Base-by-base conservation (phyloP, 1,284 basidiomycete species). In the Pseudozyma hubeiensis region DNA sequence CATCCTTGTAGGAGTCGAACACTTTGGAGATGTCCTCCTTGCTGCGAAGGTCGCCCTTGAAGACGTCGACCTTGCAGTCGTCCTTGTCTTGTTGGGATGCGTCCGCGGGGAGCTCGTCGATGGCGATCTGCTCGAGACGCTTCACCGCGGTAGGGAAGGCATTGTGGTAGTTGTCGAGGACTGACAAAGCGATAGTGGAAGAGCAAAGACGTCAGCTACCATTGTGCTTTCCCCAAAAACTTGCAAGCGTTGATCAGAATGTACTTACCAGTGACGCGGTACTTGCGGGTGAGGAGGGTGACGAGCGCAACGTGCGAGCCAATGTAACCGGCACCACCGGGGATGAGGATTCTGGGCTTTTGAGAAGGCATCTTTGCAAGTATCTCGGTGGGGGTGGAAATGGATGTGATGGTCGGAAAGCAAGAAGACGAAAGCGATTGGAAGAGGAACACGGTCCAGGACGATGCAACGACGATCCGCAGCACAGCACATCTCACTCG, bases 241-340 rank as follows among this genome's bases (percentile, higher is more conserved):
- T 3, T 41, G 7, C 39, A 7, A 41, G 39, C 39, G 39, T 24
- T 24, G 24, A 5, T 44, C 43, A 19, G 7, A 9, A 11, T 7
- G 35, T 41, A 79, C 81, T 69, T 60, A 82, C 81, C 74, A 29
- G 81, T 82, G 73, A 97, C 93, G 82, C 92, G 93, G 88, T 92
- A 97, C 73, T 90, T 88, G 66, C 92, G 89, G 19, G 94, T 95
- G 80, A 93, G 89, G 77, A 96, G 91, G 35, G 97, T 87, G 54
- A 90, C 88, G 77, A 92, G 91, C 72, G 95, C 90, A 81, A 97
- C 91, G 86, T 98, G 95, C 45, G 93, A 94, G 81, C 93, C 94
- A 91, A 87, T 65, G 81, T 83, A 84, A 47, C 82, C 82, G 51
- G 81, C 81, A 39, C 81, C 82, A 41, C 82, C 82, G 50, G 82